Base-by-base conservation (phyloP, 1,284 basidiomycete species). In the Microbotryum lychnidis-dioicae region DNA sequence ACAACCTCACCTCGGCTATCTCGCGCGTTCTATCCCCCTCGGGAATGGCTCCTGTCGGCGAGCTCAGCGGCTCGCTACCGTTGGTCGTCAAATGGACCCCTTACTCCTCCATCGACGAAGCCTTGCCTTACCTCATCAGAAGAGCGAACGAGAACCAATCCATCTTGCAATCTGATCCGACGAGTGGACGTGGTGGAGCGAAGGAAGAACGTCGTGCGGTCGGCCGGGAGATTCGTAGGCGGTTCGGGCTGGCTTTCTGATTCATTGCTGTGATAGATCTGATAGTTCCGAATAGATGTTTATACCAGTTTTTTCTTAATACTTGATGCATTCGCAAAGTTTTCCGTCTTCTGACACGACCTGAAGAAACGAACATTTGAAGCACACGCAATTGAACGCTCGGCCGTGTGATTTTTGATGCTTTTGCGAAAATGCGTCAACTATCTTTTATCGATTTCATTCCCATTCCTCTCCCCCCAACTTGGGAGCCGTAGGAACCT, bases 91-190 rank as follows among this genome's bases (percentile, higher is more conserved):
- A 71, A 46, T 71, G 67, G 55, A 47, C 68, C 3, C 71, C 71
- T 6, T 72, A 70, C 62, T 70, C 70, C 16, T 54, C 66, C 16
- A 58, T 72, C 31, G 68, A 67, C 31, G 67, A 66, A 45, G 70
- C 66, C 6, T 47, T 72, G 23, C 71, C 71, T 2, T 72, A 72
- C 58, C 59, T 72, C 23, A 66, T 69, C 10, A 62, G 71, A n/a
- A 57, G 66, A n/a, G 71, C 71, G 31, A 69, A 68, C 58, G 71
- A 72, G 62, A 72, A 70, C 62, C 64, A 67, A 42, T 58, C 63
- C 37, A 67, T 72, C 42, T 60, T 72, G 49, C 62, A 69, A 57
- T 57, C 60, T 12, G 70, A 63, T 56, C 66, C 62, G 56, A 70
- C 61, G 25, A 59, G 54, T 5, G 68, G 69, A 4, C 61, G 66